Evolutionary conservation across 257 asterid genomes (phyloP).

Genomic region (Solanum phureja): DNA sequence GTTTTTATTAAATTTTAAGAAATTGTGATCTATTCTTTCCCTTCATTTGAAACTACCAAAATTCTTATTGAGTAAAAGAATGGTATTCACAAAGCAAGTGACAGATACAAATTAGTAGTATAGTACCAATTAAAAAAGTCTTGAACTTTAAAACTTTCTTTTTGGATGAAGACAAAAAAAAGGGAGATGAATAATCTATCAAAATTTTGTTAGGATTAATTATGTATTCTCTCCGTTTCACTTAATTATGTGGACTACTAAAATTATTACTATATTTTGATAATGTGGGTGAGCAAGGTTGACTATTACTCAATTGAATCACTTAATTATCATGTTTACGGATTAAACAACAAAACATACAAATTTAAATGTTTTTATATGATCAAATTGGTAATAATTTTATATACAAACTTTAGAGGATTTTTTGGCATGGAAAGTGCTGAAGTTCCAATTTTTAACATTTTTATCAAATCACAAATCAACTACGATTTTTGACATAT

Average conservation of each 20-base stretch:
- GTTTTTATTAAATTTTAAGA: too few relatives aligned
- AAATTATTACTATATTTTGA: neutral
- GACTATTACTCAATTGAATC: neutral
- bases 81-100: too few relatives aligned
- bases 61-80: too few relatives aligned
- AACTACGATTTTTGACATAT: neutral
- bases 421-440: neutral
- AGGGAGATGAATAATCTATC: neutral
- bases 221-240: neutral
- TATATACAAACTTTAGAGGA: neutral
- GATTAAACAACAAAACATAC: neutral
- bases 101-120: too few relatives aligned
- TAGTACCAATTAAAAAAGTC: too few relatives aligned
- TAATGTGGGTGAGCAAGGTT: neutral
- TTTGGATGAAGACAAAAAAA: too few relatives aligned
- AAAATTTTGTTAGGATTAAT: neutral
- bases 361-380: neutral
- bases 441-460: neutral
- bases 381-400: neutral
- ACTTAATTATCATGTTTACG: neutral
- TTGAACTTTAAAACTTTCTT: too few relatives aligned
- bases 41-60: fast-evolving
- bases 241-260: neutral
- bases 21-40: too few relatives aligned
- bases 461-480: neutral